phyloP scores from a whole-genome alignment of 163 green algal species.

The Chloromonas sp. region DNA sequence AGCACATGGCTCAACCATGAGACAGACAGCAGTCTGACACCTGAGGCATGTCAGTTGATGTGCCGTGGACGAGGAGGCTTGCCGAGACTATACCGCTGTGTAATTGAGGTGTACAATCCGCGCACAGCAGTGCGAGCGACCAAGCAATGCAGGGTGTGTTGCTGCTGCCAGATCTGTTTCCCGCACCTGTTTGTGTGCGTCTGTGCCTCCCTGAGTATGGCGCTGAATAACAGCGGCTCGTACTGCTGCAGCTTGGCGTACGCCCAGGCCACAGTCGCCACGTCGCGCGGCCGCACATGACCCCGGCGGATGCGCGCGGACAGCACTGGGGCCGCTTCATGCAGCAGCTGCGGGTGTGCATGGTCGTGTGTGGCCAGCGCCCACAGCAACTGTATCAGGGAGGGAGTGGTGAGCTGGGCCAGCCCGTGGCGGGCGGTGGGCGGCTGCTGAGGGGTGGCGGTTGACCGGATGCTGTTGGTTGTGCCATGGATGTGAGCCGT shows the following conservation, averaged over 20 bases:
- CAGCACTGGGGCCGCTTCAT: slow-evolving; percentile 7
- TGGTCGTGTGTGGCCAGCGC: slow-evolving; percentile 35
- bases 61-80: too few species aligned
- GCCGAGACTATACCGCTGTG: too few species aligned
- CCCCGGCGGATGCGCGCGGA: background rate
- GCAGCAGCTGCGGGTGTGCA: slow-evolving; percentile 20
- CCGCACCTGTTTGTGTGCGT: background rate
- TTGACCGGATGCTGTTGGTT: too few species aligned
- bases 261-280: slow-evolving; percentile 31
- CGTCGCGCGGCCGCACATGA: slow-evolving; percentile 13
- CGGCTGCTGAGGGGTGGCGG: too few species aligned
- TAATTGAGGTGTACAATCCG: too few species aligned
- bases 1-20: too few species aligned
- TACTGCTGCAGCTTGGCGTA: slow-evolving; percentile 42
- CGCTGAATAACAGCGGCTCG: slow-evolving; percentile 25
- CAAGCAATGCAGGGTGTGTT: too few species aligned
- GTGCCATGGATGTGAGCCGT: too few species aligned
- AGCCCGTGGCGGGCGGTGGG: background rate
- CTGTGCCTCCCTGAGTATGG: slow-evolving; percentile 5
- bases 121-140: too few species aligned
- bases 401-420: background rate
- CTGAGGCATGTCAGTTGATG: too few species aligned
- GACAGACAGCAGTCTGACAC: too few species aligned
- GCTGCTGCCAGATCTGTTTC: too few species aligned
- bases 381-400: slow-evolving; percentile 39